These are phyloP conservation scores for Amanita rubescens DNA, from an alignment of 768 basidiomycete genomes.

Conservation along the genomic window DNA sequence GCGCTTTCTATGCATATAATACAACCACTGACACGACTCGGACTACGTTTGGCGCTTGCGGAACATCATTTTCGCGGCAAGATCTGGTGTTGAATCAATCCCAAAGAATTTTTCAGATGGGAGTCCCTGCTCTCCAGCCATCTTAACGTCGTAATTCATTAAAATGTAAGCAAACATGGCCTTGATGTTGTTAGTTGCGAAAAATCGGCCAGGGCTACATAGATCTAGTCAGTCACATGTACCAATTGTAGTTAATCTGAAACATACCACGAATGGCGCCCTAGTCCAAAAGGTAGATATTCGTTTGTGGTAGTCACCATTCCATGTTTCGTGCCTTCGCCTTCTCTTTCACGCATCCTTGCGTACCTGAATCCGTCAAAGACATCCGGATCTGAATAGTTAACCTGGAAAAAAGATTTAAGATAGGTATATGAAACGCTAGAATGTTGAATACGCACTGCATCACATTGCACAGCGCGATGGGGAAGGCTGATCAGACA, in stretches of 20 bases:
- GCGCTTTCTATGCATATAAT: no score
- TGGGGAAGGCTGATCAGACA: constrained; percentile 10
- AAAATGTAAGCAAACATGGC: constrained; percentile 24
- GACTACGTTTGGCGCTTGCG: no score
- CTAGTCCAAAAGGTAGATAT: constrained; percentile 27
- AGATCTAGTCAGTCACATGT: not conserved
- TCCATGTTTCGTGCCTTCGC: constrained; percentile 22
- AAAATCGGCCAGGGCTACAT: constrained; percentile 24
- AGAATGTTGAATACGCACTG: not conserved
- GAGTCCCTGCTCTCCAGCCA: constrained; percentile 15
- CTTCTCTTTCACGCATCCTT: constrained; percentile 20
- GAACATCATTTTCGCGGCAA: constrained; percentile 27
- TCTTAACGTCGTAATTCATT: constrained; percentile 27
- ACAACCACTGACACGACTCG: no score
- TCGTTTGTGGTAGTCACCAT: constrained; percentile 18
- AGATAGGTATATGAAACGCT: not conserved
- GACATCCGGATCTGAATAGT: constrained; percentile 24
- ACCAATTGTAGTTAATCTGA: no score
- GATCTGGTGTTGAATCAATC: constrained; percentile 19
- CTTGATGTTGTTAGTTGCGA: constrained; percentile 28
- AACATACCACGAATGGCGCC: constrained; percentile 14
- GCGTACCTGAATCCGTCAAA: constrained; percentile 38
- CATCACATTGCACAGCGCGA: constrained; percentile 9
- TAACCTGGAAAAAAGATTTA: constrained; percentile 8
- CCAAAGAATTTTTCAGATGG: constrained; percentile 12